Percentiles rank a stretch among this genome's conserved stretches.
phyloP scores from a whole-genome alignment of 495 filamentous ascomycete genomes.

The Xylaria cubensis region DNA sequence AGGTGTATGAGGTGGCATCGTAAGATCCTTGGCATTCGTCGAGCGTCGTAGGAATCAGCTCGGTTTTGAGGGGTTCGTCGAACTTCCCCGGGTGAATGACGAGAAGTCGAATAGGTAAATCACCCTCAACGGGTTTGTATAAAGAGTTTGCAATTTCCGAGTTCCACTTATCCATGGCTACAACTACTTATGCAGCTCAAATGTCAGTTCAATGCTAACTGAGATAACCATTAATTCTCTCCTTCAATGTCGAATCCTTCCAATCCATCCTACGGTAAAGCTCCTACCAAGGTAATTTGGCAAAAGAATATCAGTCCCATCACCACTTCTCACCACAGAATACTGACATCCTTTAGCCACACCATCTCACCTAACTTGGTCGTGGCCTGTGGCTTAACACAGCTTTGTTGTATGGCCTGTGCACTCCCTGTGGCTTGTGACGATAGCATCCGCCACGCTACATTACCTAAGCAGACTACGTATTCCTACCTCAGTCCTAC shows the following conservation, averaged over 20 bases:
- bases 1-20: constrained; percentile 34
- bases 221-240: not conserved
- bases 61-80: constrained; percentile 23
- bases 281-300: not conserved
- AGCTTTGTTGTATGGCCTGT: not conserved
- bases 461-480: no score
- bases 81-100: constrained; percentile 23
- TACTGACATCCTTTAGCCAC: no score
- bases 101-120: constrained; percentile 27
- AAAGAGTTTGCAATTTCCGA: constrained; percentile 19
- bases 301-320: no score
- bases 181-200: not conserved
- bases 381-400: not conserved
- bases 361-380: not conserved
- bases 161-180: constrained; percentile 32
- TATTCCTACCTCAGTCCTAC: no score
- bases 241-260: not conserved
- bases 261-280: not conserved
- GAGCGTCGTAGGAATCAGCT: constrained; percentile 29
- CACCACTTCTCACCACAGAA: no score
- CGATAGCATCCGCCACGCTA: not conserved
- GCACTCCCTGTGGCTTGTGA: not conserved
- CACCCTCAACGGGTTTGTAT: constrained; percentile 24
- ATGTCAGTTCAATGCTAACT: not conserved
- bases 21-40: constrained; percentile 24